phyloP scores from a whole-genome alignment of 2,329 filamentous ascomycete species.

The Cercospora citrullina region DNA sequence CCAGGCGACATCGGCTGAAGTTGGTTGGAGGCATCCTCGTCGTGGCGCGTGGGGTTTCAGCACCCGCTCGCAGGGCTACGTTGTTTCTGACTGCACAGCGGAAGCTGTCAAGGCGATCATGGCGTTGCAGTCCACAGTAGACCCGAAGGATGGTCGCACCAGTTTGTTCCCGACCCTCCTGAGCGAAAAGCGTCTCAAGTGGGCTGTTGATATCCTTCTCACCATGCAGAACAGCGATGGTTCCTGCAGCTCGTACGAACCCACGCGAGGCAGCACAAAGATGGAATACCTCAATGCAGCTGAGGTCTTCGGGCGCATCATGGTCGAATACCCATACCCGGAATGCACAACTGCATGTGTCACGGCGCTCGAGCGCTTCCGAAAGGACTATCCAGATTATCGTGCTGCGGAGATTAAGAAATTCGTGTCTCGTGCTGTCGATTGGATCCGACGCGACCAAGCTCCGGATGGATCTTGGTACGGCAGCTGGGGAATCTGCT shows the following conservation, averaged over 20 bases:
- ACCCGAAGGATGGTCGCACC: slow-evolving; percentile 35
- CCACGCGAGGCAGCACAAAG: slow-evolving; percentile 71
- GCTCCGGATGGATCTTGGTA: slow-evolving; percentile 90
- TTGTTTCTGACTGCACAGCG: slow-evolving; percentile 90
- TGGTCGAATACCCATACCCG: slow-evolving; percentile 98
- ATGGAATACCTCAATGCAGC: slow-evolving; percentile 90
- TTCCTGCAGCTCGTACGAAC: slow-evolving; percentile 88
- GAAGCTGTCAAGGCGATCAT: slow-evolving; percentile 88
- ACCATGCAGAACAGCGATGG: slow-evolving; percentile 87
- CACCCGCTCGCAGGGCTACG: slow-evolving; percentile 88
- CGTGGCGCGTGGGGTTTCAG: slow-evolving; percentile 98
- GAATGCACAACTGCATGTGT: slow-evolving; percentile 97
- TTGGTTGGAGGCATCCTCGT: slow-evolving; percentile 75
- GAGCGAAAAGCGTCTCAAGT: slow-evolving; percentile 74
- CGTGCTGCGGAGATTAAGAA: slow-evolving; percentile 69
- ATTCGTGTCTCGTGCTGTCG: slow-evolving; percentile 72
- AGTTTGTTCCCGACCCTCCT: slow-evolving; percentile 67
- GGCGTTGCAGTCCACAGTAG: slow-evolving; percentile 74
- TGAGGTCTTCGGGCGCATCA: slow-evolving; percentile 94
- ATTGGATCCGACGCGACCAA: slow-evolving; percentile 81
- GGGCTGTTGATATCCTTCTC: slow-evolving; percentile 86
- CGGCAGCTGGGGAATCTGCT: slow-evolving; percentile 96
- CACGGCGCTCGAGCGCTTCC: slow-evolving; percentile 81
- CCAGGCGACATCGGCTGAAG: slow-evolving; percentile 31
- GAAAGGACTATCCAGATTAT: slow-evolving; percentile 77